Conservation (phyloP, 1,284 basidiomycete genomes). For the Caloboletus inedulis region DNA sequence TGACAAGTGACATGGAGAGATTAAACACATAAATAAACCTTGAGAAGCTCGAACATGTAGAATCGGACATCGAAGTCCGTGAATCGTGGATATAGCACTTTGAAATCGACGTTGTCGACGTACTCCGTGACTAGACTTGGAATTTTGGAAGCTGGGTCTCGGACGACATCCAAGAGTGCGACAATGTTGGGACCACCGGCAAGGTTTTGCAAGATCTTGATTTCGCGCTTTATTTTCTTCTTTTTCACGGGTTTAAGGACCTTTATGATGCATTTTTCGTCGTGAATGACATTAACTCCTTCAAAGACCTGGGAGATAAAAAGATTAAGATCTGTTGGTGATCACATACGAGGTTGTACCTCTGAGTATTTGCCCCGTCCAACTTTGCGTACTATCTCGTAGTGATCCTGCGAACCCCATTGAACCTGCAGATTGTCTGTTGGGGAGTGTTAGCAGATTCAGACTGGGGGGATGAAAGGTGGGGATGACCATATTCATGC, state of each 20-base stretch:
- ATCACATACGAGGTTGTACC: constrained; percentile 43
- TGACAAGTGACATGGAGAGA: constrained; percentile 4
- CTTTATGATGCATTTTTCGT: constrained; percentile 98
- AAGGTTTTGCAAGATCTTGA: constrained; percentile 97
- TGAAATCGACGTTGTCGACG: constrained; percentile 98
- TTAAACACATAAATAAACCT: constrained; percentile 48
- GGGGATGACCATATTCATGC: constrained; percentile 69
- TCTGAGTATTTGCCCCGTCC: constrained; percentile 97
- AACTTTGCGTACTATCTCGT: constrained; percentile 97
- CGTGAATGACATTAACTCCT: constrained; percentile 90
- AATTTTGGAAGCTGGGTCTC: constrained; percentile 92
- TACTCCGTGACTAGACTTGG: constrained; percentile 99
- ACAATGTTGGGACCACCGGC: constrained; percentile 93
- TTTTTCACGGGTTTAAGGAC: constrained; percentile 99
- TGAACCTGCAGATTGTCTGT: constrained; percentile 89
- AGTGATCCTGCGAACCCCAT: constrained; percentile 96
- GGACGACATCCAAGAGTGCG: constrained; percentile 91
- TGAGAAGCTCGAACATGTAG: constrained; percentile 96
- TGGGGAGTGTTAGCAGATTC: constrained; percentile 22
- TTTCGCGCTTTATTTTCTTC: constrained; percentile 99
- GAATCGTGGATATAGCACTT: constrained; percentile 93
- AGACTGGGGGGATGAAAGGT: constrained; percentile 8
- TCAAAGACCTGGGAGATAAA: constrained; percentile 80
- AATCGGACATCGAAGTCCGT: constrained; percentile 93
- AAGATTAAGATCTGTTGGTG: constrained; percentile 14